phyloP scores from a whole-genome alignment of 1,284 basidiomycete species.

The Irpex rosettiformis region DNA sequence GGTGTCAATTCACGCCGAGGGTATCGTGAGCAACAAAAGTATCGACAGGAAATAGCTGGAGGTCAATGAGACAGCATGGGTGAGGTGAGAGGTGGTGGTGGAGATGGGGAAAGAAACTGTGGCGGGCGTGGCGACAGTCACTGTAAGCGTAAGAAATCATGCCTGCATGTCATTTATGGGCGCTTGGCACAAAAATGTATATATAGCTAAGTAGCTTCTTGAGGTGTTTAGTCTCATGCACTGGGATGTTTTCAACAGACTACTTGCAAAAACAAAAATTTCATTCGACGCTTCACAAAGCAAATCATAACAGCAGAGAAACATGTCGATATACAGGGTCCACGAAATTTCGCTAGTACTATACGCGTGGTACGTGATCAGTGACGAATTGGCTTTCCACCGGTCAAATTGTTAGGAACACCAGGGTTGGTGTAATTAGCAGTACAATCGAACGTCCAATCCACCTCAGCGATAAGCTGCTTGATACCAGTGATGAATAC shows the following conservation, averaged over 20 bases:
- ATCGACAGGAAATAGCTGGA: neutral
- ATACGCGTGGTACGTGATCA: too few species aligned
- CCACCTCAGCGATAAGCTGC: conserved; percentile 24
- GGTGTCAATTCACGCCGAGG: neutral
- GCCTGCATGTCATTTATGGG: neutral
- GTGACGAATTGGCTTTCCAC: neutral
- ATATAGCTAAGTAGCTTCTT: neutral
- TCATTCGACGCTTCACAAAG: too few species aligned
- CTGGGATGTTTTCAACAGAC: too few species aligned
- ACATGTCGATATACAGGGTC: too few species aligned
- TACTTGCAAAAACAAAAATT: too few species aligned
- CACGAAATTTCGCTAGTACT: too few species aligned
- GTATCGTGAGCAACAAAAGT: neutral
- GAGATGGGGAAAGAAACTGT: neutral
- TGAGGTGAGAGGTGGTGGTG: neutral
- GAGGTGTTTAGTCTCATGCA: neutral
- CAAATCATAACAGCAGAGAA: too few species aligned
- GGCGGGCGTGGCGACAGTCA: neutral
- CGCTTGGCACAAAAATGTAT: neutral
- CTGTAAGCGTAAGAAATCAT: neutral
- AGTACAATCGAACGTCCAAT: conserved; percentile 23
- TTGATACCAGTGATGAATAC: conserved; percentile 24
- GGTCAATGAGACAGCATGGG: neutral
- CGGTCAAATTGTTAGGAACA: neutral
- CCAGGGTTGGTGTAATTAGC: conserved; percentile 21